Evolutionary conservation across 768 basidiomycete genomes (phyloP).

Genomic region (Macrocybe gigantea): DNA sequence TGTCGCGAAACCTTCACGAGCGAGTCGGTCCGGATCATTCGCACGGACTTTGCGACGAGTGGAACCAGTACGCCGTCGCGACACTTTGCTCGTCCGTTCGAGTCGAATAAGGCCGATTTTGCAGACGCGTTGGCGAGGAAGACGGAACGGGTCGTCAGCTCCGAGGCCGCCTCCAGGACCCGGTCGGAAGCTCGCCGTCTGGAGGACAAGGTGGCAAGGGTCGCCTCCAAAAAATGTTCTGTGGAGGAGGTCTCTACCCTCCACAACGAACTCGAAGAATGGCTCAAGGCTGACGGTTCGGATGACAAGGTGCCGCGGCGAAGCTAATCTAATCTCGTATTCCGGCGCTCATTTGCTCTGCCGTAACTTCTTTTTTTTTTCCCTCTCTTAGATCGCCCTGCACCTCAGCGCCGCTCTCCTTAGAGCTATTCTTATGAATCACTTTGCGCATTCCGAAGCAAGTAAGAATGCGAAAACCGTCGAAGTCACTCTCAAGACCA

Average conservation of each 20-base stretch:
- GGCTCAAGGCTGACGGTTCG: constrained; percentile 59
- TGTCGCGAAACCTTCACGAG: constrained; percentile 71
- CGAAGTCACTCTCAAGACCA: constrained; percentile 57
- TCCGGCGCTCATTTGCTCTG: not conserved
- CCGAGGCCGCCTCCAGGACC: constrained; percentile 36
- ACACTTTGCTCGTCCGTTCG: constrained; percentile 38
- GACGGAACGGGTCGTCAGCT: constrained; percentile 42
- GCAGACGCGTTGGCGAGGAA: constrained; percentile 36
- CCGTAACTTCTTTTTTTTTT: constrained; percentile 5
- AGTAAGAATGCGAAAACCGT: constrained; percentile 59
- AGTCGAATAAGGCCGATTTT: constrained; percentile 40
- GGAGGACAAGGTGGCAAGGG: constrained; percentile 72
- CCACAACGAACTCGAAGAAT: constrained; percentile 74
- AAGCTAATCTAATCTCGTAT: constrained; percentile 1
- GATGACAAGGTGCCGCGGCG: constrained; percentile 50
- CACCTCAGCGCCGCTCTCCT: constrained; percentile 73
- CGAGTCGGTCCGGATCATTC: constrained; percentile 69
- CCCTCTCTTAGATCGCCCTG: constrained; percentile 38
- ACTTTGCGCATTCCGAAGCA: constrained; percentile 73
- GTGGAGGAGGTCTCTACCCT: constrained; percentile 79
- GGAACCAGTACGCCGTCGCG: constrained; percentile 62
- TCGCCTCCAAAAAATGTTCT: constrained; percentile 81
- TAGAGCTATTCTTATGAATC: constrained; percentile 79
- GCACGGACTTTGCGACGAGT: constrained; percentile 67
- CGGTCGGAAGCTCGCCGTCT: constrained; percentile 57